A percentile compares a stretch with the other conserved stretches of the same genome.
phyloP scores from a whole-genome alignment of 2,329 filamentous ascomycete genomes.

The Aschersonia sp. region DNA sequence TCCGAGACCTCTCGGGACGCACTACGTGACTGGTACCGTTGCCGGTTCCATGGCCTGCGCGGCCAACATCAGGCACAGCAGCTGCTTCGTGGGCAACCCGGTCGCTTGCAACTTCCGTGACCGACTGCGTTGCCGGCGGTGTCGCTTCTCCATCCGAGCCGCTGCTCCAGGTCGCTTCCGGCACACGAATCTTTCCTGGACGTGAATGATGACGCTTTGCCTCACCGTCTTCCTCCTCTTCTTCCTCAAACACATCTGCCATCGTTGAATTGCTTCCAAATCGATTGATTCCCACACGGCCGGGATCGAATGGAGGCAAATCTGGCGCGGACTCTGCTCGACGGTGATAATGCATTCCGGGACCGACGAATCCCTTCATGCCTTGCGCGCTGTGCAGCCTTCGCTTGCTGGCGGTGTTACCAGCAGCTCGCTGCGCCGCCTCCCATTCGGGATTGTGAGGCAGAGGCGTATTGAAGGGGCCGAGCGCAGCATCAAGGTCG shows the following conservation, averaged over 20 bases:
- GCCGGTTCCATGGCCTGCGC: slow-evolving; percentile 31
- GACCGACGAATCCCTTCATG: slow-evolving; percentile 53
- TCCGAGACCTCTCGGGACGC: slow-evolving; percentile 33
- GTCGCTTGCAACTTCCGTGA: background rate
- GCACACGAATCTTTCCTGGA: background rate
- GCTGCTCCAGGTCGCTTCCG: slow-evolving; percentile 11
- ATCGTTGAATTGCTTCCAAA: slow-evolving; percentile 59
- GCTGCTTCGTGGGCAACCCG: slow-evolving; percentile 4
- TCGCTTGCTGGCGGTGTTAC: slow-evolving; percentile 36
- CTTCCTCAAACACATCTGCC: slow-evolving; percentile 79
- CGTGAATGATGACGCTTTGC: slow-evolving; percentile 11
- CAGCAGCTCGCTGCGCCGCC: slow-evolving; percentile 44
- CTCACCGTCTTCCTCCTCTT: slow-evolving; percentile 54
- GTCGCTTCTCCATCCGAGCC: slow-evolving; percentile 29
- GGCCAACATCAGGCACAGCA: slow-evolving; percentile 15
- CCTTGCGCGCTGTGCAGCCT: slow-evolving; percentile 65
- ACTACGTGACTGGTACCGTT: slow-evolving; percentile 21
- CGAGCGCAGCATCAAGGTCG: slow-evolving; percentile 84
- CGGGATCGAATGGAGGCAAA: slow-evolving; percentile 57
- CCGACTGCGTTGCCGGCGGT: slow-evolving; percentile 11
- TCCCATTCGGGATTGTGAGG: slow-evolving; percentile 51
- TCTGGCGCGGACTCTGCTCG: slow-evolving; percentile 71
- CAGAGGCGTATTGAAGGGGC: slow-evolving; percentile 76
- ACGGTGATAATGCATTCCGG: slow-evolving; percentile 62
- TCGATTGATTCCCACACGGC: slow-evolving; percentile 41